A percentile compares a stretch with the other conserved stretches of the same genome.
phyloP scores from a whole-genome alignment of 2,329 filamentous ascomycete genomes.

The Colletotrichum sublineola region DNA sequence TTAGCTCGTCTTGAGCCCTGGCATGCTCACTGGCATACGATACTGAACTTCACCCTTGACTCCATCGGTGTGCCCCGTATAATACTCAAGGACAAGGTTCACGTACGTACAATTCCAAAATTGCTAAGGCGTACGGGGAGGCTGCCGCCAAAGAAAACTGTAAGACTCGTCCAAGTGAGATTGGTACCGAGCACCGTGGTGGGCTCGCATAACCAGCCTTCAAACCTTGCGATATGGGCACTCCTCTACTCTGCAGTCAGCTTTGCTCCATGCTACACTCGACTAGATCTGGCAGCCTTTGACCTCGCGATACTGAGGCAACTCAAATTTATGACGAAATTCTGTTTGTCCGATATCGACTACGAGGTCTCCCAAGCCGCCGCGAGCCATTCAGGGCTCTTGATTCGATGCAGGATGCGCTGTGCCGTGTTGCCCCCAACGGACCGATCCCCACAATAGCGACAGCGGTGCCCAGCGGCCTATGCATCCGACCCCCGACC shows the following conservation, averaged over 20 bases:
- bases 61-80: background rate
- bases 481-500: slow-evolving; percentile 26
- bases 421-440: slow-evolving; percentile 25
- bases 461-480: slow-evolving; percentile 28
- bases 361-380: background rate
- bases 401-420: slow-evolving; percentile 25
- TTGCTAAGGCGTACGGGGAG: slow-evolving; percentile 4
- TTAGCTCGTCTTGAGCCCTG: slow-evolving; percentile 8
- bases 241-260: slow-evolving; percentile 27
- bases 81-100: background rate
- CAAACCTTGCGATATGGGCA: slow-evolving; percentile 14
- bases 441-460: slow-evolving; percentile 31
- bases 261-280: background rate
- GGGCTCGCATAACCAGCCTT: slow-evolving; percentile 9
- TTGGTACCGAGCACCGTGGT: slow-evolving; percentile 22
- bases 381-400: slow-evolving; percentile 19
- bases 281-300: slow-evolving; percentile 1
- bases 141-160: slow-evolving; percentile 8
- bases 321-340: slow-evolving; percentile 38
- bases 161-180: slow-evolving; percentile 9
- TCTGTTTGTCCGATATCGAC: slow-evolving; percentile 33
- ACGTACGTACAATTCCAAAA: slow-evolving; percentile 8
- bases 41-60: slow-evolving; percentile 10
- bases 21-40: background rate
- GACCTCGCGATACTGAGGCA: slow-evolving; percentile 24